Evolutionary conservation across 257 asterid genomes (phyloP), one percentile per base, ranked within the genome.

Genomic region (Ballota nigra): DNA sequence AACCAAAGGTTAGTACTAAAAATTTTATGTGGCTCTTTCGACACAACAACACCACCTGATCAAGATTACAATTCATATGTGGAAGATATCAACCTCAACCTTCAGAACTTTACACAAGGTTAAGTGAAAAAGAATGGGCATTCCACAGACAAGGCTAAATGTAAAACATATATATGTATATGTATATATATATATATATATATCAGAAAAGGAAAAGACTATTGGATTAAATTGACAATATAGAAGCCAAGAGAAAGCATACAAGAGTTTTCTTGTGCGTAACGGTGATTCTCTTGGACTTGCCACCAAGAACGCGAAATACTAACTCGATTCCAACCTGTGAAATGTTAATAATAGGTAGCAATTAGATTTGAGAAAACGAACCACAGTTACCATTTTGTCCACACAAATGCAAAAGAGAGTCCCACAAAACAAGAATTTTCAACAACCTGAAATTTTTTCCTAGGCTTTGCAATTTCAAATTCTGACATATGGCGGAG

Each of bases 401-500:
- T 38, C 57, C 13, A 74, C 47, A 67, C 22, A 73, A 73, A 72
- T 49, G 60, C 65, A 40, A 45, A 71, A 75, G 33, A 49, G 15
- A 29, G 53, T 60, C 73, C 62, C 29, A 69, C 73, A 66, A 83
- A 33, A 16, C 63, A 19, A 40, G 69, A 16, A 63, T 9, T 26
- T 33, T 53, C n/a, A 68, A 77, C 72, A 80, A 95, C 99, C 99
- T 95, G 92, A 75, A 89, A 88, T 76, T 95, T 95, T 76, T 92
- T 95, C 64, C 95, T 86, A n/a, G 99, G 98, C 83, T 89, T 95
- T 61, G 82, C 53, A 70, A 89, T 95, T 80, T 95, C 99, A 78
- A 92, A 85, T 87, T 95, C 99, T 49, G 99, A 92, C 99, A 95
- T 95, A 78, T 95, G 99, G 19, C 99, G 96, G 74, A 95, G 98